Percentiles rank a stretch among this genome's conserved stretches.
Evolutionary conservation across 2,329 filamentous ascomycete genomes (phyloP).

Genomic region (Elsinoe necatrix): DNA sequence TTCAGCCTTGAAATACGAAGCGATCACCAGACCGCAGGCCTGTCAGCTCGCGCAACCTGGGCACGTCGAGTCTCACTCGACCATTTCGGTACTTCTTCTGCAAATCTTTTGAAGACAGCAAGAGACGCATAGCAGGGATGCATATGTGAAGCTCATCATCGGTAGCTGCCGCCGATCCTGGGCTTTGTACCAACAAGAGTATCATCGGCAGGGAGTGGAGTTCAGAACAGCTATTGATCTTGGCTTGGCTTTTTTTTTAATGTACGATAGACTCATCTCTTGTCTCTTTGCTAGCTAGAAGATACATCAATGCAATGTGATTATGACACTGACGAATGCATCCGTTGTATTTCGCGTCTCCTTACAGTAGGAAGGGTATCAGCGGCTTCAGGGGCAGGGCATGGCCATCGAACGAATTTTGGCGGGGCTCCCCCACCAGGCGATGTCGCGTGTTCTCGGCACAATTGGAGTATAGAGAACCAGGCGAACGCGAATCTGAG

Average conservation of each 20-base stretch:
- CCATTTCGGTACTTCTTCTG: neutral
- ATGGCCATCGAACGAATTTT: neutral
- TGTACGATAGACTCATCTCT: neutral
- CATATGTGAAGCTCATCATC: neutral
- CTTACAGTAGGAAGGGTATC: slow-evolving; percentile 1
- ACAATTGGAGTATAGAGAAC: slow-evolving; percentile 21
- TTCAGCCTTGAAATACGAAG: neutral
- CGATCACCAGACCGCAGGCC: neutral
- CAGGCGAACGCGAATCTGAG: slow-evolving; percentile 25
- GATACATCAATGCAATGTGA: neutral
- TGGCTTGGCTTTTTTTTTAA: neutral
- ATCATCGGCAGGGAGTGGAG: neutral
- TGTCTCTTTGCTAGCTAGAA: neutral
- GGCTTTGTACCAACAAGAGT: neutral
- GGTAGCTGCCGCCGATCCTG: neutral
- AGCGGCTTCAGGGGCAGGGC: neutral
- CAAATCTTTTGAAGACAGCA: neutral
- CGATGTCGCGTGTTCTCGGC: slow-evolving; percentile 5
- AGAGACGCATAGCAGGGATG: neutral
- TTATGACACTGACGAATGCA: too few relatives aligned
- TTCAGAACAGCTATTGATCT: neutral
- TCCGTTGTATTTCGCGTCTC: too few relatives aligned
- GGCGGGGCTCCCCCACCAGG: neutral
- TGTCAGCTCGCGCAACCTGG: neutral
- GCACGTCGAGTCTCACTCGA: neutral